These are phyloP conservation scores for Hansenula sp. DNA, from an alignment of 1,139 yeast species.

Conservation along the genomic window DNA sequence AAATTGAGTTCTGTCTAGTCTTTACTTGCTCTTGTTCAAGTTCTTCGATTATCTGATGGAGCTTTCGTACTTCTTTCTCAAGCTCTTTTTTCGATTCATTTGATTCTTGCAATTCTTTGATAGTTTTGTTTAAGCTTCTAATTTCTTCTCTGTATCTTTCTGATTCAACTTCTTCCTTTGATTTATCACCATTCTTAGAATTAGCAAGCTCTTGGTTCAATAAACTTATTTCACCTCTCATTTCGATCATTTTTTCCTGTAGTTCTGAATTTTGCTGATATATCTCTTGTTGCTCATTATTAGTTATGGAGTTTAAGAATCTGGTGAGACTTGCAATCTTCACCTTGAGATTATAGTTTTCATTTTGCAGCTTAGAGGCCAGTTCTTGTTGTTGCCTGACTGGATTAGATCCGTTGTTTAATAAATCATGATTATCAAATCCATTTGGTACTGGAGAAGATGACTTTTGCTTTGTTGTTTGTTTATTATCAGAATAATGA, in stretches of 20 bases:
- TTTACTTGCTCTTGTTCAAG: not conserved
- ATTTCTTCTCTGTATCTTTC: constrained; percentile 8
- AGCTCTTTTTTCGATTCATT: not conserved
- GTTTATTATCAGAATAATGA: constrained; percentile 9
- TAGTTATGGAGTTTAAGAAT: constrained; percentile 33
- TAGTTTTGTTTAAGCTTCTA: constrained; percentile 5
- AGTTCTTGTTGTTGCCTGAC: constrained; percentile 52
- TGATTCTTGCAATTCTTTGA: not conserved
- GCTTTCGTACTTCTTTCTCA: not conserved
- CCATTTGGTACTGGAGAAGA: constrained; percentile 16
- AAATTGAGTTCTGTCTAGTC: not conserved
- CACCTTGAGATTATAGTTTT: constrained; percentile 59
- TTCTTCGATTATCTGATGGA: not conserved
- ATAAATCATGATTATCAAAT: constrained; percentile 16
- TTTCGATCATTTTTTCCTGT: constrained; percentile 21
- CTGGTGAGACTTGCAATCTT: constrained; percentile 51
- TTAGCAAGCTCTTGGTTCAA: constrained; percentile 15
- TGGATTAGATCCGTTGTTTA: constrained; percentile 38
- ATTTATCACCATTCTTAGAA: constrained; percentile 8
- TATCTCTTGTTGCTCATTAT: constrained; percentile 21
- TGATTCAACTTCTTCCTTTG: constrained; percentile 14
- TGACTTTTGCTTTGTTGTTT: constrained; percentile 1
- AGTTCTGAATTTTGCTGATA: constrained; percentile 22
- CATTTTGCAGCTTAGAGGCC: constrained; percentile 47
- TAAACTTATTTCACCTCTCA: constrained; percentile 16